Conservation (phyloP, 192 early-diverging fungal species). For the Linnemannia zychae region DNA sequence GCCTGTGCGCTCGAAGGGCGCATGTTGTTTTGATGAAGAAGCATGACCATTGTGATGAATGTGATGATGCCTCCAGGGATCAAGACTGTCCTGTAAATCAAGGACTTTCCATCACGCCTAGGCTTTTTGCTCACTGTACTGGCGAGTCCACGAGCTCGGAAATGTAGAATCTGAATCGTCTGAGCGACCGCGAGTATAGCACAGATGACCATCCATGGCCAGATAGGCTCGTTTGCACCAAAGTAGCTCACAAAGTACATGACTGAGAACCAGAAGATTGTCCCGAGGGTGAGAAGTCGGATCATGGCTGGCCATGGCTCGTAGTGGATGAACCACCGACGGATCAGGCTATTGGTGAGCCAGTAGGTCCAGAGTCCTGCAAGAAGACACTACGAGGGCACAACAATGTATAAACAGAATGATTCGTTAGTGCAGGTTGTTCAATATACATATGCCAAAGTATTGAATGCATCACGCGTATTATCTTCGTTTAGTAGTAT, state of each 20-base stretch:
- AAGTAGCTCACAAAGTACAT: slow-evolving; percentile 58
- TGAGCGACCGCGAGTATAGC: slow-evolving; percentile 56
- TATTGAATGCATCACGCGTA: background rate
- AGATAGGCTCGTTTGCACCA: slow-evolving; percentile 63
- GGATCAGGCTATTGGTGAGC: slow-evolving; percentile 59
- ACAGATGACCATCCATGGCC: slow-evolving; percentile 62
- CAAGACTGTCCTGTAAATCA: slow-evolving; percentile 27
- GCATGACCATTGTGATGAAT: slow-evolving; percentile 62
- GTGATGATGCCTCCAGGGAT: slow-evolving; percentile 58
- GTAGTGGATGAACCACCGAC: slow-evolving; percentile 66
- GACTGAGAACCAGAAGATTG: slow-evolving; percentile 58
- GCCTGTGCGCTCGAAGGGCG: slow-evolving; percentile 49
- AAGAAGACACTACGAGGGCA: slow-evolving; percentile 51
- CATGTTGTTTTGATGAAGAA: slow-evolving; percentile 61
- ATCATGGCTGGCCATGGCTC: slow-evolving; percentile 60
- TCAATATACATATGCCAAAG: background rate
- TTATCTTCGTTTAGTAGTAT: background rate
- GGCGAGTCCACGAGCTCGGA: background rate
- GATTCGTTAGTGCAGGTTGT: background rate
- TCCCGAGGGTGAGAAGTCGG: slow-evolving; percentile 56
- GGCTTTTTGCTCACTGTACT: slow-evolving; percentile 12
- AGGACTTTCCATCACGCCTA: slow-evolving; percentile 15
- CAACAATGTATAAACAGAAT: background rate
- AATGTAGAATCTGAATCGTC: slow-evolving; percentile 36
- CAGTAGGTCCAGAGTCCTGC: slow-evolving; percentile 65